Conservation (phyloP, 371 early-diverging fungal genomes). For the Actinomortierella ambigua region DNA sequence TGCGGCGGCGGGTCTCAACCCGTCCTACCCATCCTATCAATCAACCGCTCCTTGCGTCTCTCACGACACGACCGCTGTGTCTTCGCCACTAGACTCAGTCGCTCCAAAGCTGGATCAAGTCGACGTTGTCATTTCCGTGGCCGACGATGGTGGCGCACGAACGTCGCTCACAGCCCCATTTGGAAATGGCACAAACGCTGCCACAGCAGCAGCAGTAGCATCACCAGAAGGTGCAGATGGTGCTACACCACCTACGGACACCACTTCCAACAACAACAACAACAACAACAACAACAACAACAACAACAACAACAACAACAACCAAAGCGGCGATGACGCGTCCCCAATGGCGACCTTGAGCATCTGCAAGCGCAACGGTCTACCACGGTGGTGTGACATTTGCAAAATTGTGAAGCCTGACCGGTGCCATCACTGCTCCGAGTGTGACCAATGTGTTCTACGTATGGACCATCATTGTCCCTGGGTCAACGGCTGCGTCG, state of each 20-base stretch:
- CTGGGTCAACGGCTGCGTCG: slow-evolving; percentile 85
- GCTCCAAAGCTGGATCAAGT: neutral
- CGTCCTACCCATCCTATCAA: neutral
- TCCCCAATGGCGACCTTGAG: slow-evolving; percentile 48
- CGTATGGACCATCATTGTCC: slow-evolving; percentile 67
- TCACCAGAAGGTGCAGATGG: neutral
- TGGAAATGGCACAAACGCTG: neutral
- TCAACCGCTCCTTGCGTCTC: neutral
- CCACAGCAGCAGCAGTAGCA: neutral
- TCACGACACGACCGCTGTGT: neutral
- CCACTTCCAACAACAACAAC: neutral
- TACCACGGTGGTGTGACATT: slow-evolving; percentile 56
- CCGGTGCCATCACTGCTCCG: slow-evolving; percentile 91
- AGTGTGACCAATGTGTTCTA: slow-evolving; percentile 84
- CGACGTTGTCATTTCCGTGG: neutral
- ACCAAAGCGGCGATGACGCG: slow-evolving; percentile 2
- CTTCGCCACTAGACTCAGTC: neutral
- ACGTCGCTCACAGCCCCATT: neutral
- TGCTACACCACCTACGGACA: neutral
- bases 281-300: slow-evolving; percentile 1
- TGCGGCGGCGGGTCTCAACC: neutral
- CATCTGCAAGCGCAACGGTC: slow-evolving; percentile 54
- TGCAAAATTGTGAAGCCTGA: slow-evolving; percentile 78
- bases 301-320: neutral
- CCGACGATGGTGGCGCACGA: neutral